Percentiles rank a stretch among this genome's conserved stretches.
phyloP scores from a whole-genome alignment of 441 rosid species.

The Populus hybrid region DNA sequence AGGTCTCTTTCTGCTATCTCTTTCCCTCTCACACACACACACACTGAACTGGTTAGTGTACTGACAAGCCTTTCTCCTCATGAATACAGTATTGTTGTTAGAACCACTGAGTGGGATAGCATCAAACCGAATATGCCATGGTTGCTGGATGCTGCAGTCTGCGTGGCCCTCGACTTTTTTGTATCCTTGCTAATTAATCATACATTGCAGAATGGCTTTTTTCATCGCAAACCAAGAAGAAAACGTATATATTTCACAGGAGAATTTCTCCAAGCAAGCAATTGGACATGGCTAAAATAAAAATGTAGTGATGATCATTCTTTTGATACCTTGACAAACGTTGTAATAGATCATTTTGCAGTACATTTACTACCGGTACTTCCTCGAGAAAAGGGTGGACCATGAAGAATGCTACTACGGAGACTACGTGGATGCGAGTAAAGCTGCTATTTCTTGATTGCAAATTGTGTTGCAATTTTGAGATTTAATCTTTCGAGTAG shows the following conservation, averaged over 20 bases:
- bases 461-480: neutral
- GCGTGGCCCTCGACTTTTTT: constrained; percentile 76
- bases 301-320: neutral
- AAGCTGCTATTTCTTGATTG: constrained; percentile 29
- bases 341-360: constrained; percentile 68
- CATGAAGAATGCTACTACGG: constrained; percentile 21
- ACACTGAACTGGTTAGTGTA: neutral
- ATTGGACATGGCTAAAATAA: too few species aligned
- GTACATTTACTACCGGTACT: constrained; percentile 68
- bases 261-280: too few species aligned
- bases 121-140: constrained; percentile 82
- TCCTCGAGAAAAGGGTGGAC: constrained; percentile 12
- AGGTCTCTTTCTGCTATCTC: constrained; percentile 32
- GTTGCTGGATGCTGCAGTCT: constrained; percentile 84
- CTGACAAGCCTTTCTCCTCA: neutral
- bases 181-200: constrained; percentile 55
- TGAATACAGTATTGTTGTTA: constrained; percentile 61
- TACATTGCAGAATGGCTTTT: too few species aligned
- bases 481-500: neutral
- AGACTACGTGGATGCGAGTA: constrained; percentile 40
- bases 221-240: too few species aligned
- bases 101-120: constrained; percentile 76
- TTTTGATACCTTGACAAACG: constrained; percentile 36
- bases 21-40: neutral
- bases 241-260: too few species aligned